Evolutionary conservation across 192 early-diverging fungal genomes (phyloP).

Genomic region (Dissophora globulifera): DNA sequence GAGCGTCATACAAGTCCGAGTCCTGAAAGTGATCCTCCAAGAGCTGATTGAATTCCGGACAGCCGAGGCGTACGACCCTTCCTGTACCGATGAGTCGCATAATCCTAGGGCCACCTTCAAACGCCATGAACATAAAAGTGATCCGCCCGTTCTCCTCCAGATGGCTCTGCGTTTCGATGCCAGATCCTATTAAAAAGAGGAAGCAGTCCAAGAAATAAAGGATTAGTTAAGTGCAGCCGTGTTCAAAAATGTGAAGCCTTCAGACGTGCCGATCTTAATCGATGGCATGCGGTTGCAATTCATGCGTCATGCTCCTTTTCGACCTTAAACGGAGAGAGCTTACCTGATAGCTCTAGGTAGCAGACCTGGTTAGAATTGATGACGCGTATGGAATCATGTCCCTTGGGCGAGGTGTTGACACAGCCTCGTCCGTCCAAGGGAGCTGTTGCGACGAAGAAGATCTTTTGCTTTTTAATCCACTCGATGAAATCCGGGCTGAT

Average conservation of each 20-base stretch:
- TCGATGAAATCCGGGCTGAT: constrained; percentile 56
- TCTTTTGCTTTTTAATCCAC: constrained; percentile 67
- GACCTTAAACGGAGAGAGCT: neutral
- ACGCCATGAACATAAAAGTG: constrained; percentile 74
- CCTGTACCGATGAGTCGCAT: constrained; percentile 70
- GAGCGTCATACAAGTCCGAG: constrained; percentile 32
- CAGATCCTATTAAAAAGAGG: constrained; percentile 42
- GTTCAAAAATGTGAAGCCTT: too few relatives aligned
- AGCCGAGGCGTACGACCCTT: constrained; percentile 57
- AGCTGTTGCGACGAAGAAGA: constrained; percentile 70
- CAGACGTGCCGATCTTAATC: too few relatives aligned
- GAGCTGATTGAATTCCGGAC: constrained; percentile 58
- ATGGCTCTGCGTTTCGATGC: constrained; percentile 71
- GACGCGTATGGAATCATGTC: constrained; percentile 66
- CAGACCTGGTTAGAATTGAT: constrained; percentile 49
- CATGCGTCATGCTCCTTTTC: too few relatives aligned
- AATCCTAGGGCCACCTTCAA: constrained; percentile 71
- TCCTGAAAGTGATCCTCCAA: constrained; percentile 58
- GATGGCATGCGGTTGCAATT: too few relatives aligned
- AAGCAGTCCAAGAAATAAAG: too few relatives aligned
- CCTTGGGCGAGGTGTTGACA: constrained; percentile 71
- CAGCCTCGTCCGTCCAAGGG: constrained; percentile 59
- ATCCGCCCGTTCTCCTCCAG: constrained; percentile 71
- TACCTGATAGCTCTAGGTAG: constrained; percentile 58
- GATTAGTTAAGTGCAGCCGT: neutral